Evolutionary conservation across 2,329 filamentous ascomycete genomes (phyloP).

Genomic region (Stagonosporopsis chrysanthemi): DNA sequence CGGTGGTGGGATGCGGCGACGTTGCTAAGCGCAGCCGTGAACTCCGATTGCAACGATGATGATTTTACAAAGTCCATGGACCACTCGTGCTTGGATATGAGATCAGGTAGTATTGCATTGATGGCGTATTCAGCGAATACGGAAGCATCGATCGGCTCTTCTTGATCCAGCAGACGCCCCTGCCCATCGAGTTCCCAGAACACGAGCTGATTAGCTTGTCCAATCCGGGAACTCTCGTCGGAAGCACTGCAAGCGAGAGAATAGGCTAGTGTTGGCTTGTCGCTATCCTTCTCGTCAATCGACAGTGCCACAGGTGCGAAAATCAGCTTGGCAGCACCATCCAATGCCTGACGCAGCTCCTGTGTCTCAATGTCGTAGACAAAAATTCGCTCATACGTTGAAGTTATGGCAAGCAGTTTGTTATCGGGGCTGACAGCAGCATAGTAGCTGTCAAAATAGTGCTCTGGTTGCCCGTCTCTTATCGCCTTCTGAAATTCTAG

Average conservation of each 20-base stretch:
- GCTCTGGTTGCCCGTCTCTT: background rate
- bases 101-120: conserved; percentile 34
- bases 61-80: conserved; percentile 30
- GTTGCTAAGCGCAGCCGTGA: conserved; percentile 27
- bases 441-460: conserved; percentile 9
- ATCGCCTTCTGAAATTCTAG: conserved; percentile 22
- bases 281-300: background rate
- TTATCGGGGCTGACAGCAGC: conserved; percentile 31
- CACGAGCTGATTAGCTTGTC: conserved; percentile 21
- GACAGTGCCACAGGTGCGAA: conserved; percentile 24
- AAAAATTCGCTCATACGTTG: conserved; percentile 18
- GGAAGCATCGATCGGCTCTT: conserved; percentile 35
- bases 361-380: conserved; percentile 33
- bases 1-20: conserved; percentile 32
- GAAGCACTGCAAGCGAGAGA: conserved; percentile 28
- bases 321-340: conserved; percentile 27
- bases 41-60: conserved; percentile 31
- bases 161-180: conserved; percentile 36
- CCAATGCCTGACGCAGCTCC: conserved; percentile 34
- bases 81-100: conserved; percentile 39
- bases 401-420: conserved; percentile 37
- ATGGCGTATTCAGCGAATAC: conserved; percentile 36
- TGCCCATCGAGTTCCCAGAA: conserved; percentile 41
- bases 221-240: background rate
- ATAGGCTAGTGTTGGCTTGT: conserved; percentile 25